Evolutionary conservation across 2,329 filamentous ascomycete genomes (phyloP).

Genomic region (Fusarium sp.): DNA sequence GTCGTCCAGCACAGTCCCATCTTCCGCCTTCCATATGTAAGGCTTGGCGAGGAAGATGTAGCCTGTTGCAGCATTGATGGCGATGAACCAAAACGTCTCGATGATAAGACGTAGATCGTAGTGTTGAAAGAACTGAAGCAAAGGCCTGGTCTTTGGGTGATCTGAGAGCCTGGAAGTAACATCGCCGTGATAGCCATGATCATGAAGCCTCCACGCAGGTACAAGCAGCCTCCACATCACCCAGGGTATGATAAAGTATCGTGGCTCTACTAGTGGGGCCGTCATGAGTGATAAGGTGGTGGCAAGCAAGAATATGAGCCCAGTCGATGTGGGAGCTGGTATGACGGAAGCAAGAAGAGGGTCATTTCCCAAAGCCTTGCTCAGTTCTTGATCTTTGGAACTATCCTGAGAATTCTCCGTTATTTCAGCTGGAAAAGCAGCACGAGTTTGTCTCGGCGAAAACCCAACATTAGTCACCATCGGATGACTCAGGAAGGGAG

Average conservation of each 20-base stretch:
- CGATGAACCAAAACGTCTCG: slow-evolving; percentile 76
- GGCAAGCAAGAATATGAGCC: slow-evolving; percentile 69
- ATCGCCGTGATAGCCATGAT: slow-evolving; percentile 11
- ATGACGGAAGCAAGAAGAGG: slow-evolving; percentile 42
- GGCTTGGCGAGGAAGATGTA: slow-evolving; percentile 75
- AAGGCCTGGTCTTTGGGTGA: neutral
- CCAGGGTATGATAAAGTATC: slow-evolving; percentile 97
- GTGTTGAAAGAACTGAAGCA: slow-evolving; percentile 13
- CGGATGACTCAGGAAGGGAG: slow-evolving; percentile 44
- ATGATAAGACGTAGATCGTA: slow-evolving; percentile 60
- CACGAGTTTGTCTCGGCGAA: slow-evolving; percentile 12
- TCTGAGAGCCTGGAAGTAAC: neutral
- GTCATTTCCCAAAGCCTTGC: slow-evolving; percentile 38
- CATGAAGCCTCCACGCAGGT: slow-evolving; percentile 58
- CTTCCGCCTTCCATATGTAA: slow-evolving; percentile 70
- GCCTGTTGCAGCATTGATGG: slow-evolving; percentile 72
- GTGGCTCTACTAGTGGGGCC: slow-evolving; percentile 91
- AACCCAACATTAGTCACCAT: slow-evolving; percentile 31
- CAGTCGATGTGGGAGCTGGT: slow-evolving; percentile 58
- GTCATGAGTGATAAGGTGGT: slow-evolving; percentile 83
- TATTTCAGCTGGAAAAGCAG: slow-evolving; percentile 1
- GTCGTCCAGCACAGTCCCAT: slow-evolving; percentile 61
- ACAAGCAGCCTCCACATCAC: slow-evolving; percentile 88
- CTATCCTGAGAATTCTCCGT: neutral
- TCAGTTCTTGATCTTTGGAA: slow-evolving; percentile 1